These are phyloP conservation scores for Neurospora sp. DNA, from an alignment of 495 filamentous ascomycete genomes.

Conservation along the genomic window DNA sequence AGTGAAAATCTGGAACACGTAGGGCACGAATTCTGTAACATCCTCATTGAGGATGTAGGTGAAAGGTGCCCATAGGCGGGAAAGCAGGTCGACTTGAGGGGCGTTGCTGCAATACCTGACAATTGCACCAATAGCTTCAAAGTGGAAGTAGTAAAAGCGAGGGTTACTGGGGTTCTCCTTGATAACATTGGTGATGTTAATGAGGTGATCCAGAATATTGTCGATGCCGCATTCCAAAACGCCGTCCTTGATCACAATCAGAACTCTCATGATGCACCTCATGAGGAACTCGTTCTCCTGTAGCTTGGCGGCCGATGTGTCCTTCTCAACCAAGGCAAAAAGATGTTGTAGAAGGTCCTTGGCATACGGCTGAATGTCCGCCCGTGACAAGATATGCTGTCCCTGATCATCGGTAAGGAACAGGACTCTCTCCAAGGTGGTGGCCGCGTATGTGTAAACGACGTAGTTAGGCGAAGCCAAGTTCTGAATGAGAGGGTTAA, in stretches of 20 bases:
- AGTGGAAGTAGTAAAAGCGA: slow-evolving; percentile 96
- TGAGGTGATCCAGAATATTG: slow-evolving; percentile 61
- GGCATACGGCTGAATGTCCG: slow-evolving; percentile 64
- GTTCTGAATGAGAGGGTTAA: slow-evolving; percentile 83
- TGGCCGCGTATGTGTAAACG: slow-evolving; percentile 93
- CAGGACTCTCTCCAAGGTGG: slow-evolving; percentile 82
- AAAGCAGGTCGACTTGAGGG: slow-evolving; percentile 63
- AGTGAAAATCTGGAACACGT: slow-evolving; percentile 90
- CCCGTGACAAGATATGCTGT: slow-evolving; percentile 61
- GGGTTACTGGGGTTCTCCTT: slow-evolving; percentile 93
- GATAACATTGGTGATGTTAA: slow-evolving; percentile 80
- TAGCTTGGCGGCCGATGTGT: slow-evolving; percentile 75
- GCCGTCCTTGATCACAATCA: slow-evolving; percentile 83
- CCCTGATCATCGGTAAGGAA: slow-evolving; percentile 64
- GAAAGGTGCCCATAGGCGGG: slow-evolving; percentile 67
- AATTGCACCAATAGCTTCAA: slow-evolving; percentile 91
- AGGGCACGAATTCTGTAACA: slow-evolving; percentile 87
- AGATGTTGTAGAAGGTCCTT: slow-evolving; percentile 83
- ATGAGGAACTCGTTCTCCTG: slow-evolving; percentile 99
- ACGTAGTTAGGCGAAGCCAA: slow-evolving; percentile 81
- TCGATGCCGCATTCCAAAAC: slow-evolving; percentile 56
- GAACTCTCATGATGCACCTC: slow-evolving; percentile 93
- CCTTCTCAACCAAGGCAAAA: slow-evolving; percentile 79
- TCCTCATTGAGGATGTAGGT: slow-evolving; percentile 63
- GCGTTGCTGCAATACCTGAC: slow-evolving; percentile 63